These are phyloP conservation scores for Sugiyamaella boreocaroliniensis DNA, from an alignment of 805 yeast species.

Conservation along the genomic window DNA sequence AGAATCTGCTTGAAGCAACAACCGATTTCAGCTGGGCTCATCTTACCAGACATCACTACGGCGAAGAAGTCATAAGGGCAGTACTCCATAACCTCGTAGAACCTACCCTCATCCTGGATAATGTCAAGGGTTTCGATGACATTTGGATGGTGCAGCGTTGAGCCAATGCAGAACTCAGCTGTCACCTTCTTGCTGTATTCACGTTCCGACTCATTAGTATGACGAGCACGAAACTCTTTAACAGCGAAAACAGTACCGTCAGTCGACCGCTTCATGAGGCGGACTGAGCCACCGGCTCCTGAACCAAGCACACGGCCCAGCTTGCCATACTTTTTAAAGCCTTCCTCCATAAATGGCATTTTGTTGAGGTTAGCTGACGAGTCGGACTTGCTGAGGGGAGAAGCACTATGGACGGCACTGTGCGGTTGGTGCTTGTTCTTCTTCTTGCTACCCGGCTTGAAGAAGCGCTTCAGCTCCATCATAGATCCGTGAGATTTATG, in stretches of 20 bases:
- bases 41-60: slow-evolving; percentile 80
- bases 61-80: slow-evolving; percentile 89
- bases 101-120: slow-evolving; percentile 56
- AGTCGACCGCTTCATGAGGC: slow-evolving; percentile 56
- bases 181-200: slow-evolving; percentile 75
- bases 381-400: not conserved
- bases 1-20: slow-evolving; percentile 82
- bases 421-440: slow-evolving; percentile 1
- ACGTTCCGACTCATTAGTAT: slow-evolving; percentile 52
- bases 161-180: slow-evolving; percentile 77
- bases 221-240: slow-evolving; percentile 70
- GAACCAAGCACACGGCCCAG: slow-evolving; percentile 74
- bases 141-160: slow-evolving; percentile 69
- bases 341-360: slow-evolving; percentile 36
- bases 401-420: not conserved
- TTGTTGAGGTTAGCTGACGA: slow-evolving; percentile 1
- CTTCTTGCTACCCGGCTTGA: slow-evolving; percentile 29
- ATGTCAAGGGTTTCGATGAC: slow-evolving; percentile 76
- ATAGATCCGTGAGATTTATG: slow-evolving; percentile 25
- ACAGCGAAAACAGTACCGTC: slow-evolving; percentile 71
- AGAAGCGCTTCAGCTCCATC: slow-evolving; percentile 39
- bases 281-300: slow-evolving; percentile 95
- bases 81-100: slow-evolving; percentile 84
- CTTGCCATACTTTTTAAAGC: slow-evolving; percentile 61
- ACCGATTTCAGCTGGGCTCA: slow-evolving; percentile 60